Evolutionary conservation across 768 basidiomycete genomes (phyloP).

Genomic region (Crassisporium funariophilum): DNA sequence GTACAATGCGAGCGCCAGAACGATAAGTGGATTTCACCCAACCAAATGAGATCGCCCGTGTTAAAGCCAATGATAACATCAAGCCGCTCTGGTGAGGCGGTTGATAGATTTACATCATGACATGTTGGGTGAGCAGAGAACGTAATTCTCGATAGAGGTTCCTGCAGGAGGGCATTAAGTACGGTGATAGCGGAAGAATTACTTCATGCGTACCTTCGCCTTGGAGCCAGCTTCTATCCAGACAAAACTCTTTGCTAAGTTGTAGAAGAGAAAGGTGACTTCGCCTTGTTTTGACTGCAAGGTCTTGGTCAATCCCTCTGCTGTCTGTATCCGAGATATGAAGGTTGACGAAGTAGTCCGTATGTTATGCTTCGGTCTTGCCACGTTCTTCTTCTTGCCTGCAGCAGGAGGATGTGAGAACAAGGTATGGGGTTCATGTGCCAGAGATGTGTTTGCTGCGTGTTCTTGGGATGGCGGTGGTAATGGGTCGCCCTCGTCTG

Average conservation of each 20-base stretch:
- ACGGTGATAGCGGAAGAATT: conserved; percentile 1
- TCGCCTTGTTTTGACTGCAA: conserved; percentile 85
- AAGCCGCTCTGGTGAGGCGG: conserved; percentile 75
- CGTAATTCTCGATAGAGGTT: conserved; percentile 81
- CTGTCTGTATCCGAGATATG: conserved; percentile 81
- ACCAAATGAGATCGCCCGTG: conserved; percentile 96
- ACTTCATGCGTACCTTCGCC: conserved; percentile 58
- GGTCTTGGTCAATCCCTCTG: conserved; percentile 72
- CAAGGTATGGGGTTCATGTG: conserved; percentile 53
- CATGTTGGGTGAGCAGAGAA: conserved; percentile 91
- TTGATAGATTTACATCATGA: conserved; percentile 82
- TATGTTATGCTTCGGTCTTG: conserved; percentile 89
- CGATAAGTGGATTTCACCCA: conserved; percentile 56
- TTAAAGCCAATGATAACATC: conserved; percentile 92
- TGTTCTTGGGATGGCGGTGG: conserved; percentile 44
- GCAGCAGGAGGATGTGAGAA: conserved; percentile 53
- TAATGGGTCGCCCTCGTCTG: conserved; percentile 55
- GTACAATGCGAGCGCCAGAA: conserved; percentile 7
- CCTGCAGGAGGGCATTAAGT: conserved; percentile 46
- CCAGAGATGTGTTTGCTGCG: conserved; percentile 34
- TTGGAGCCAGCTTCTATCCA: conserved; percentile 89
- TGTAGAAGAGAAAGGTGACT: conserved; percentile 84
- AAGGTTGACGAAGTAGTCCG: conserved; percentile 91
- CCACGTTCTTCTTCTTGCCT: conserved; percentile 63
- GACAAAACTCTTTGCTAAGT: conserved; percentile 77